Percentiles rank a stretch among this genome's conserved stretches.
These are phyloP conservation scores for Phytophthora ramorum DNA, from an alignment of 352 stramenopile genomes.

Conservation along the genomic window DNA sequence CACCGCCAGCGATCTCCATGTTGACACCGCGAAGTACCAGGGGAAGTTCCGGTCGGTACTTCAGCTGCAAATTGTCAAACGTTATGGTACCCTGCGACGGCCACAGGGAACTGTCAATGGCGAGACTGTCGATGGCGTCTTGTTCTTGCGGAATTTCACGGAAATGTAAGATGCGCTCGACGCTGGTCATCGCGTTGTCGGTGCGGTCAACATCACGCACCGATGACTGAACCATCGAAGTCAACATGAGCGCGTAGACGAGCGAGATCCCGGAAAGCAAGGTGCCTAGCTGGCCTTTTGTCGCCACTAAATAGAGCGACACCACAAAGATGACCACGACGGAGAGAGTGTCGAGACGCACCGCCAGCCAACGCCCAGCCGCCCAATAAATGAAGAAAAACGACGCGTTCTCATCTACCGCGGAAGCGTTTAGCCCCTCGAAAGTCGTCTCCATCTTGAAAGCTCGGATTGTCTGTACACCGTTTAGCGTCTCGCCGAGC, in stretches of 20 bases:
- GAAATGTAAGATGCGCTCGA: conserved; percentile 43
- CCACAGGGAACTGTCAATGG: conserved; percentile 27
- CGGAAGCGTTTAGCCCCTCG: conserved; percentile 39
- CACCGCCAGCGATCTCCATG: conserved; percentile 30
- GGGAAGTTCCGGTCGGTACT: conserved; percentile 48
- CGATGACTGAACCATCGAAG: conserved; percentile 52
- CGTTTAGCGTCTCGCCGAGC: conserved; percentile 93
- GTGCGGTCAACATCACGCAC: conserved; percentile 33
- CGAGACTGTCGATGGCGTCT: conserved; percentile 4
- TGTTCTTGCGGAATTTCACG: conserved; percentile 33
- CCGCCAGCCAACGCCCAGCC: conserved; percentile 90
- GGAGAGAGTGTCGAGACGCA: conserved; percentile 86
- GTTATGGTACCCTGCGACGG: conserved; percentile 33
- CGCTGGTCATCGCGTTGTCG: conserved; percentile 47
- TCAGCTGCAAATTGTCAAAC: conserved; percentile 40
- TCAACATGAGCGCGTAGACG: conserved; percentile 43
- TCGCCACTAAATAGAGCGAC: conserved; percentile 86
- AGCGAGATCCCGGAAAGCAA: conserved; percentile 40
- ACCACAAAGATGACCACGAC: conserved; percentile 90
- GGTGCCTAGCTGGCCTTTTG: conserved; percentile 41
- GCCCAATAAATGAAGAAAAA: conserved; percentile 55
- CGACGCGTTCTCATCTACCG: conserved; percentile 49
- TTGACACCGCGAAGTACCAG: conserved; percentile 45
- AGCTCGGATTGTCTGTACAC: conserved; percentile 81
- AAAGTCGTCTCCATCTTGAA: conserved; percentile 67